Evolutionary conservation across 768 basidiomycete genomes (phyloP), one percentile per base, ranked within the genome.

Genomic region (Kwoniella pini): DNA sequence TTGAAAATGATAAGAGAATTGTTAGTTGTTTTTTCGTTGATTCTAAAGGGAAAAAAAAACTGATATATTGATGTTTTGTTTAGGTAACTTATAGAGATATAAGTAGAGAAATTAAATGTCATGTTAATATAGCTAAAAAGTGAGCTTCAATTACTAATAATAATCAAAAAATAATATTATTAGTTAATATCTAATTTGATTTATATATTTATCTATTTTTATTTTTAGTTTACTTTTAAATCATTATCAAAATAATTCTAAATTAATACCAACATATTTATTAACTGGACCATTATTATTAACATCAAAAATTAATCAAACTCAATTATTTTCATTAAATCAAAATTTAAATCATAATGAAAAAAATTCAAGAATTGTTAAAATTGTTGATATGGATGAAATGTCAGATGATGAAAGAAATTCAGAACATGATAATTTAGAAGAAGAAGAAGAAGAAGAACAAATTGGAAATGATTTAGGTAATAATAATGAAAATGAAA

Each of bases 101-200:
- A 13, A 56, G 66, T 31, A 31, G 74, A 28, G 74, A 76, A 57
- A 33, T 70, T 3, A 64, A 68, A 57, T 73, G 72, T 61, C 63
- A 70, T 66, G 68, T 72, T 36, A 70, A 74, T 42, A 33, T 54
- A 24, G 72, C 74, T 7, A 76, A 76, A 65, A 76, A 74, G 74
- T 76, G 57, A 54, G 72, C n/a, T 42, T 46, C 19, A 36, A 15
- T 36, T 36, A 36, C 15, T 36, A 36, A 15, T 36, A 15, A 15
- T 9, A 36, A 36, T 36, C 15, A 7, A 36, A 36, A 36, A n/a
- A n/a, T n/a, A n/a, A n/a, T n/a, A n/a, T n/a, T n/a, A n/a, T 36
- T 7, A 9, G 33, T 9, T 36, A 15, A 36, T 7, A 9, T 36
- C 33, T 36, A 36, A 9, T 36, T 36, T 36, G 33, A 36, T 15